A percentile compares a stretch with the other conserved stretches of the same genome.
phyloP scores from a whole-genome alignment of 148 eudicot species.

The Agrostemma githago region DNA sequence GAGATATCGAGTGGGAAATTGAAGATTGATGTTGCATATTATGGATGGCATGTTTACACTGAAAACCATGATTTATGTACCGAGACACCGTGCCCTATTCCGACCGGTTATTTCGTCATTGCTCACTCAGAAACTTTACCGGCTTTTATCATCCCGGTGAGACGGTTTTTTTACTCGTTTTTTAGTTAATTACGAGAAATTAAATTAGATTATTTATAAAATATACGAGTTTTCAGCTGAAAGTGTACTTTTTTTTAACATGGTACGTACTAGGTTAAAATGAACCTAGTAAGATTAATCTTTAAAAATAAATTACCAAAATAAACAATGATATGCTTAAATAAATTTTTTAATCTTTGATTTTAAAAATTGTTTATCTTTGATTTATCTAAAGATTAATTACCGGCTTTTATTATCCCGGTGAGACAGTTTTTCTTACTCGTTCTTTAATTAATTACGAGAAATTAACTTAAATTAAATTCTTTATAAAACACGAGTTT shows the following conservation, averaged over 20 bases:
- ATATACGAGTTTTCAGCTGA: too few relatives aligned
- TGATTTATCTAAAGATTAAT: too few relatives aligned
- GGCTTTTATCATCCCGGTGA: constrained; percentile 76
- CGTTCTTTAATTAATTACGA: background rate
- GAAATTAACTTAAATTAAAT: too few relatives aligned
- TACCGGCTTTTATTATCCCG: constrained; percentile 78
- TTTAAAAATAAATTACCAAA: too few relatives aligned
- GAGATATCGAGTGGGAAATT: constrained; percentile 59
- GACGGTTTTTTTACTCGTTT: constrained; percentile 21
- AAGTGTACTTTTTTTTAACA: background rate
- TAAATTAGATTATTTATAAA: too few relatives aligned
- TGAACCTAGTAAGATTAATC: too few relatives aligned
- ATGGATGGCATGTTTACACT: constrained; percentile 48
- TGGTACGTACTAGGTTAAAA: constrained; percentile 69
- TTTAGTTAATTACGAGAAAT: too few relatives aligned
- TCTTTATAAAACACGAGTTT: too few relatives aligned
- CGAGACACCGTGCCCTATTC: constrained; percentile 69
- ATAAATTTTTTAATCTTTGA: too few relatives aligned
- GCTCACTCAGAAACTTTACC: constrained; percentile 81
- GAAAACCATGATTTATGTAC: constrained; percentile 65
- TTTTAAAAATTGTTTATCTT: too few relatives aligned
- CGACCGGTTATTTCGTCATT: constrained; percentile 66
- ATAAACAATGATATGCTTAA: too few relatives aligned
- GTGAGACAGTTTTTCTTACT: constrained; percentile 44
- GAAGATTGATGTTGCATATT: constrained; percentile 61